A percentile compares a stretch with the other conserved stretches of the same genome.
phyloP scores from a whole-genome alignment of 805 yeast genomes.

The Sungouiella thailandica region DNA sequence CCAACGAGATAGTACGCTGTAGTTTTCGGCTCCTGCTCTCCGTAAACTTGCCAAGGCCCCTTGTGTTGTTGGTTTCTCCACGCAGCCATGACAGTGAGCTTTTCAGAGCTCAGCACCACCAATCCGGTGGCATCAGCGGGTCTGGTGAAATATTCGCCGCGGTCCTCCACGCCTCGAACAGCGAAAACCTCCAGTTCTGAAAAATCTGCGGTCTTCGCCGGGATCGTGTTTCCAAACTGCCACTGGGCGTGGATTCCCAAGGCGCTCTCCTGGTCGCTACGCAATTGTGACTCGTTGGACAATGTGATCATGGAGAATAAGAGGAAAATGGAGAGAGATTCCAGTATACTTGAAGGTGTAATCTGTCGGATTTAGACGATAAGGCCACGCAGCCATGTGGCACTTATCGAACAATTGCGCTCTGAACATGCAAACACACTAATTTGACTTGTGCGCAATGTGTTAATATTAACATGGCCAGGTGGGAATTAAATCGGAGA shows the following conservation, averaged over 20 bases:
- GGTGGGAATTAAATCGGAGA: too few species aligned
- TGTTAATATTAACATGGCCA: too few species aligned
- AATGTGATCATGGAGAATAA: neutral
- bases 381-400: too few species aligned
- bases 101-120: neutral
- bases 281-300: neutral
- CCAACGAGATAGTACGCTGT: neutral
- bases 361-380: too few species aligned
- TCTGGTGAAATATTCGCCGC: neutral
- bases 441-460: too few species aligned
- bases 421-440: too few species aligned
- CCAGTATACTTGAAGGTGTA: too few species aligned
- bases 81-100: slow-evolving; percentile 1
- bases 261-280: neutral
- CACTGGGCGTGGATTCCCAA: neutral
- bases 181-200: neutral
- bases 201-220: neutral
- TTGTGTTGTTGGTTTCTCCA: neutral
- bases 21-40: neutral
- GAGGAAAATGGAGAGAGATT: too few species aligned
- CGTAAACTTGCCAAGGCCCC: neutral
- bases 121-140: neutral
- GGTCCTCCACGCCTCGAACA: neutral
- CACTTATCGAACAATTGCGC: too few species aligned
- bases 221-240: neutral